Conservation (phyloP, 164 flowering plant genomes). For the Brasenia schreberi region DNA sequence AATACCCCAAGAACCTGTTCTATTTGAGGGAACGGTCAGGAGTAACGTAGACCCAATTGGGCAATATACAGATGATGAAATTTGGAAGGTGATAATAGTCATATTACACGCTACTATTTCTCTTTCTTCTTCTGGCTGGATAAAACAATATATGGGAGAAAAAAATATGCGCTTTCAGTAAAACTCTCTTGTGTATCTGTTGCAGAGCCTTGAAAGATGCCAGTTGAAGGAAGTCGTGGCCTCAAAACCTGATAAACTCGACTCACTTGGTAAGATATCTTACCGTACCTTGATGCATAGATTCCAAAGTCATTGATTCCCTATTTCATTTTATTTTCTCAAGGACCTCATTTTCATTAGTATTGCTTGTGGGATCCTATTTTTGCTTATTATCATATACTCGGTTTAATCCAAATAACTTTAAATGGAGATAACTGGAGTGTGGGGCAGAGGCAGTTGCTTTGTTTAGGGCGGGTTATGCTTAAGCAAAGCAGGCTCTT, state of each 20-base stretch:
- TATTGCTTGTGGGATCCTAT: no score
- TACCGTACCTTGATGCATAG: no score
- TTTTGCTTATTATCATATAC: no score
- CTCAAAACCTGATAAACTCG: constrained; percentile 75
- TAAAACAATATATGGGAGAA: no score
- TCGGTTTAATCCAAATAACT: constrained; percentile 1
- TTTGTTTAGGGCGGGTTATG: constrained; percentile 88
- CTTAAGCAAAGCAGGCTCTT: constrained; percentile 69
- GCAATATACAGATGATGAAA: constrained; percentile 69
- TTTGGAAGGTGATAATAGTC: constrained; percentile 62
- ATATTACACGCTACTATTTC: no score
- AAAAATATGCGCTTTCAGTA: background rate
- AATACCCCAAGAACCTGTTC: constrained; percentile 96
- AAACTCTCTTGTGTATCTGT: background rate
- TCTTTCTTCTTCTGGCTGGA: no score
- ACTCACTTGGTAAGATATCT: constrained; percentile 41
- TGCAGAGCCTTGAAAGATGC: constrained; percentile 61
- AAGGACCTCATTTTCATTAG: no score
- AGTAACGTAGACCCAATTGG: constrained; percentile 86
- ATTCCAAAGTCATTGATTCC: no score
- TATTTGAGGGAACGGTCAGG: constrained; percentile 88
- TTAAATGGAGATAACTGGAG: constrained; percentile 98
- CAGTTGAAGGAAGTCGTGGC: constrained; percentile 34
- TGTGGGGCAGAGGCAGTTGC: constrained; percentile 93
- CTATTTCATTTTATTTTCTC: no score